phyloP scores from a whole-genome alignment of 345 rosid species.

The Populus nigra region DNA sequence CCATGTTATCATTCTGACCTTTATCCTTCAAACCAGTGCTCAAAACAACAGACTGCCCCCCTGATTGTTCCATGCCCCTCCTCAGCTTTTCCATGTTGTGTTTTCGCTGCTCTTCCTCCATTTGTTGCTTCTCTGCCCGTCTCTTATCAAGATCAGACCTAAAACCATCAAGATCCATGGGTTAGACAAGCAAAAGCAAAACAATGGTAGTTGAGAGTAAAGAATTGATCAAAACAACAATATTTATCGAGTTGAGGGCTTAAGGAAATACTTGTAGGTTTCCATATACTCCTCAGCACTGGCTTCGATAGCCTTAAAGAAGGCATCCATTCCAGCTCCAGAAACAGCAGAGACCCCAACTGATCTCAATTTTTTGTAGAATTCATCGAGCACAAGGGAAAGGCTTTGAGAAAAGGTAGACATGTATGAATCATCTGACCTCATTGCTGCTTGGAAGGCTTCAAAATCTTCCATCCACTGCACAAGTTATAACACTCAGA shows the following conservation, averaged over 20 bases:
- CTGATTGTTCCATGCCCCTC: slow-evolving; percentile 67
- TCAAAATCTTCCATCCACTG: slow-evolving; percentile 92
- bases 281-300: slow-evolving; percentile 75
- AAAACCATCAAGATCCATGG: not conserved
- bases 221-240: not conserved
- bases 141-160: slow-evolving; percentile 82
- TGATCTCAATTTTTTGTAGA: slow-evolving; percentile 60
- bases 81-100: slow-evolving; percentile 62
- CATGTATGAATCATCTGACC: slow-evolving; percentile 56
- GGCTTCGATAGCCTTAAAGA: slow-evolving; percentile 66
- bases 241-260: not conserved
- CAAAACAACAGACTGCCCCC: slow-evolving; percentile 64
- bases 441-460: slow-evolving; percentile 63
- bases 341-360: slow-evolving; percentile 84
- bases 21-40: slow-evolving; percentile 63
- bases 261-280: slow-evolving; percentile 51
- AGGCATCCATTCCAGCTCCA: slow-evolving; percentile 74
- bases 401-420: slow-evolving; percentile 73
- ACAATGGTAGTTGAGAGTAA: not conserved
- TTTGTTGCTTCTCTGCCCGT: slow-evolving; percentile 62
- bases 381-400: slow-evolving; percentile 60
- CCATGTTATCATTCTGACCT: slow-evolving; percentile 26
- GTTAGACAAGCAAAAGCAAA: not conserved
- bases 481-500: slow-evolving; percentile 5
- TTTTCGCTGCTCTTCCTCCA: slow-evolving; percentile 60